phyloP scores from a whole-genome alignment of 345 rosid genomes.

The Heritiera littoralis region DNA sequence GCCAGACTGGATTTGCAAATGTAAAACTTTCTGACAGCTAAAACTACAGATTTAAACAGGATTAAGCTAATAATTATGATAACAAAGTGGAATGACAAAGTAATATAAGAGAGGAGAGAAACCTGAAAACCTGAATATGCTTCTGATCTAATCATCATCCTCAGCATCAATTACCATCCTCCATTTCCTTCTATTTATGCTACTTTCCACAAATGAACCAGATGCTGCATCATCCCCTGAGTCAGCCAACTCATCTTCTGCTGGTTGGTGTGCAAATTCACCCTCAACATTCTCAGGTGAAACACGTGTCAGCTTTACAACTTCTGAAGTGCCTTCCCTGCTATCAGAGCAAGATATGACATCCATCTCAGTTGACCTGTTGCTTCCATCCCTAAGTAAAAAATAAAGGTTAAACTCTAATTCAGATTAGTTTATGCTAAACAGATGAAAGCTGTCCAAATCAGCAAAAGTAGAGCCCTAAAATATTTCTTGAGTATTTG shows the following conservation, averaged over 20 bases:
- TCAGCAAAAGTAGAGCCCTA: neutral
- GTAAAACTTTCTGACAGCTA: too few species aligned
- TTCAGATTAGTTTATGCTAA: neutral
- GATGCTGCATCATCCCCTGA: constrained; percentile 36
- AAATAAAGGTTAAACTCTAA: neutral
- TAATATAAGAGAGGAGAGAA: too few species aligned
- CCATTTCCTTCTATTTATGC: too few species aligned
- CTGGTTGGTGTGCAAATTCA: constrained; percentile 29
- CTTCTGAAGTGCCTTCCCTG: constrained; percentile 31
- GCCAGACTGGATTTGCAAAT: too few species aligned
- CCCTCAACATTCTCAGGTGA: constrained; percentile 24
- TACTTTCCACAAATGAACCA: neutral
- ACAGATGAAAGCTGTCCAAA: neutral
- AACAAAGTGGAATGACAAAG: too few species aligned
- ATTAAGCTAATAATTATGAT: too few species aligned
- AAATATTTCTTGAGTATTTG: neutral
- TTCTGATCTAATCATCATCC: too few species aligned
- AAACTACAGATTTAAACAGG: too few species aligned
- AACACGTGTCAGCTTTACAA: constrained; percentile 16
- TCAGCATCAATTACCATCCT: too few species aligned
- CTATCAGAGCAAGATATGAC: constrained; percentile 19
- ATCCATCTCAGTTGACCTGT: constrained; percentile 25
- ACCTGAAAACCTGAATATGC: too few species aligned
- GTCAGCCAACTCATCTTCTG: constrained; percentile 53
- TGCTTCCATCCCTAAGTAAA: constrained; percentile 37